Conservation (phyloP, 192 early-diverging fungal genomes). For the Umbelopsis vinacea region DNA sequence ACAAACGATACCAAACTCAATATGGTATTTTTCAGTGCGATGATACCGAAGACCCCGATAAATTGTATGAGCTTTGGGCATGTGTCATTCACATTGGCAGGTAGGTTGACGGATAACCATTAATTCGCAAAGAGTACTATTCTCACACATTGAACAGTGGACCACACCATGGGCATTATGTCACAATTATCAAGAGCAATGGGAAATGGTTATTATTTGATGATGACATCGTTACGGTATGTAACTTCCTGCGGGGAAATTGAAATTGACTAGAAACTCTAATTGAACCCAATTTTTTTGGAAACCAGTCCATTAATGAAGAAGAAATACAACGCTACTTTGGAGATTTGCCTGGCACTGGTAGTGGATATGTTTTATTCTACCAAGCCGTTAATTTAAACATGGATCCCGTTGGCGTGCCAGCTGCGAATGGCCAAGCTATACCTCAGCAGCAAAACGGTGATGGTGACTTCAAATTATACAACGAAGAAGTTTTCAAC, state of each 20-base stretch:
- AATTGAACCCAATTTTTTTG: background rate
- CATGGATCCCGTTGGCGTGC: conserved; percentile 32
- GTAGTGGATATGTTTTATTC: conserved; percentile 82
- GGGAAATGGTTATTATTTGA: conserved; percentile 95
- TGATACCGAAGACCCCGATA: conserved; percentile 82
- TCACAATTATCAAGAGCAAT: conserved; percentile 85
- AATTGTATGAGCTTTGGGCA: conserved; percentile 87
- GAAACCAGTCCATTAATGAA: conserved; percentile 66
- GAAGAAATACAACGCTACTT: conserved; percentile 80
- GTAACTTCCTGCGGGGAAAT: background rate
- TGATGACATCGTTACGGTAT: conserved; percentile 92
- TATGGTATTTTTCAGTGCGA: conserved; percentile 56
- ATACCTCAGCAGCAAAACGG: background rate
- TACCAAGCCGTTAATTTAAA: conserved; percentile 62
- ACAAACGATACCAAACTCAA: background rate
- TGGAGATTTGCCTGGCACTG: conserved; percentile 74
- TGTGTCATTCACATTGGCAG: conserved; percentile 95
- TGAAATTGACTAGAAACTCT: background rate
- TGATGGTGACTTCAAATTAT: background rate
- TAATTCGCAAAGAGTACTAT: no score
- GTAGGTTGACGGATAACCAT: conserved; percentile 33
- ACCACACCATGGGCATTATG: conserved; percentile 96
- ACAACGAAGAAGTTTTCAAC: no score
- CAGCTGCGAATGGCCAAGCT: background rate
- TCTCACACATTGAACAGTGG: conserved; percentile 57